Conservation (phyloP, 306 rosid species). For the Prunus kanzakura region DNA sequence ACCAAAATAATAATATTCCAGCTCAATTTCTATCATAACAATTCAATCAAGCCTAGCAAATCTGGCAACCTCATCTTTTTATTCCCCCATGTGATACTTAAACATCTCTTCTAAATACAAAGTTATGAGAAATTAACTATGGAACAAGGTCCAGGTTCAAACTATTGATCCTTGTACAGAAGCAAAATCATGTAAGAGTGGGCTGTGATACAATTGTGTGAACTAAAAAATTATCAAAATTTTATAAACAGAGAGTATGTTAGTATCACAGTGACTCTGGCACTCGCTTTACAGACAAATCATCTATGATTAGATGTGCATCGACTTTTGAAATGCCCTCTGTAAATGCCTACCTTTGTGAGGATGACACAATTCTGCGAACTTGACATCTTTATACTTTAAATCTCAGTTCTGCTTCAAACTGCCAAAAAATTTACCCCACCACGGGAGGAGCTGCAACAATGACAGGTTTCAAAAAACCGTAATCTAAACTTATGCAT, state of each 20-base stretch:
- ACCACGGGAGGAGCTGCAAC: conserved; percentile 37
- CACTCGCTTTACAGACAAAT: conserved; percentile 31
- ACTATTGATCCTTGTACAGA: neutral
- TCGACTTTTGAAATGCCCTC: conserved; percentile 24
- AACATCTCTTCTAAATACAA: neutral
- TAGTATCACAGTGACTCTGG: conserved; percentile 6
- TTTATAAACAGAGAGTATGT: neutral
- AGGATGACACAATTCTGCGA: conserved; percentile 12
- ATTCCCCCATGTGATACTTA: neutral
- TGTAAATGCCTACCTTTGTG: conserved; percentile 21
- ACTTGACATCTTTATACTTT: conserved; percentile 35
- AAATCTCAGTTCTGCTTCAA: conserved; percentile 22
- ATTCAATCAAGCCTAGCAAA: neutral
- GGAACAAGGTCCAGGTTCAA: neutral
- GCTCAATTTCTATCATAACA: neutral
- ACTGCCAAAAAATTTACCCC: conserved; percentile 8
- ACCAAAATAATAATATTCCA: neutral
- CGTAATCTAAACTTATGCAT: conserved; percentile 2
- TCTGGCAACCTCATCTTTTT: neutral
- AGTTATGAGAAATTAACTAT: neutral
- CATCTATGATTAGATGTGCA: conserved; percentile 30
- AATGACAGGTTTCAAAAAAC: conserved; percentile 18
- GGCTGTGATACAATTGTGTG: neutral
- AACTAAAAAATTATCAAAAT: conserved; percentile 5
- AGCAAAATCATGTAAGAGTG: neutral